Percentiles rank a stretch among this genome's conserved stretches.
Conservation (phyloP, 768 basidiomycete species). For the Favolaschia claudopus region DNA sequence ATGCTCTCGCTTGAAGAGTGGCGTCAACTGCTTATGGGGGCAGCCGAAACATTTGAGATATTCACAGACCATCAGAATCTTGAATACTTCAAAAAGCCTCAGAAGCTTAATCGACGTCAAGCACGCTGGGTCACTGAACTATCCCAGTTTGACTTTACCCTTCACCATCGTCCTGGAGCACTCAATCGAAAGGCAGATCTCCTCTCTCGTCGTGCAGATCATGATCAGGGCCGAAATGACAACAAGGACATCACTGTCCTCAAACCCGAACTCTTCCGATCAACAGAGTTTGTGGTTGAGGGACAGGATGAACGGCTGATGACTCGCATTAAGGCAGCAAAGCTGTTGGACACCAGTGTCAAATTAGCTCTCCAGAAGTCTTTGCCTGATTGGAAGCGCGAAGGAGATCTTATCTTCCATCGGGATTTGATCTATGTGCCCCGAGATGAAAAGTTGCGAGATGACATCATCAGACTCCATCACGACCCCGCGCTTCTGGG, state of each 20-base stretch:
- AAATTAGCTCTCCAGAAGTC: neutral
- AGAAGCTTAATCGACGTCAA: too few relatives aligned
- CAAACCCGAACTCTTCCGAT: constrained; percentile 1
- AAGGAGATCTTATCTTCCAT: neutral
- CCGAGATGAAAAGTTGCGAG: constrained; percentile 14
- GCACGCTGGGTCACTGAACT: too few relatives aligned
- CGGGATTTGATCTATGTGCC: constrained; percentile 18
- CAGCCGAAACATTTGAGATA: neutral
- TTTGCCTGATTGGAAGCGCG: neutral
- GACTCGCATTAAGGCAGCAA: neutral
- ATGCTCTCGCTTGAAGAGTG: neutral
- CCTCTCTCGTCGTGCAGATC: constrained; percentile 17
- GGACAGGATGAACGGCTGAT: neutral
- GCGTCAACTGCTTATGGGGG: neutral
- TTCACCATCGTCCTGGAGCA: too few relatives aligned
- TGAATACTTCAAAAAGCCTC: too few relatives aligned
- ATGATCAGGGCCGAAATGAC: constrained; percentile 20
- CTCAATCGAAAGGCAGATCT: constrained; percentile 2
- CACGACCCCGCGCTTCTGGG: constrained; percentile 39
- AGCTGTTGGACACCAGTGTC: neutral
- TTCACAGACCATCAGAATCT: too few relatives aligned
- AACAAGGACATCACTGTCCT: constrained; percentile 6
- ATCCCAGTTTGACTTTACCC: too few relatives aligned
- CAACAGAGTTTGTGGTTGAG: neutral
- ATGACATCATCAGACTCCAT: constrained; percentile 24